Base-by-base conservation (phyloP, 2,329 filamentous ascomycete genomes). In the Microsporum canis region DNA sequence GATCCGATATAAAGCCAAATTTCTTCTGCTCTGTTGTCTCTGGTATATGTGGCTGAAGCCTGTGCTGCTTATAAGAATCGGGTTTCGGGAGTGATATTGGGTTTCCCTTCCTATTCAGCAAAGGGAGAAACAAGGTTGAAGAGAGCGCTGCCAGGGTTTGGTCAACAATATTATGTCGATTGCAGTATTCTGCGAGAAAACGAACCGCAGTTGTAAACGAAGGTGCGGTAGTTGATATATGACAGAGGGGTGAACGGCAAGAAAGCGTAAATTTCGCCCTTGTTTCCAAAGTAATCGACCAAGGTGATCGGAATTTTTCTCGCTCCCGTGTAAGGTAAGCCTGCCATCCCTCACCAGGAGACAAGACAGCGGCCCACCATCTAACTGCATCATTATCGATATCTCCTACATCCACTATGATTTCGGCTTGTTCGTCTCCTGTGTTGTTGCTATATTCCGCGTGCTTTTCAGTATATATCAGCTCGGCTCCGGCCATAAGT, bases 61-160 rank as follows among this genome's bases (percentile, higher is more conserved):
- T 34, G 5, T 8, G 43, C 17, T 47, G 7, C 29, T 17, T 17
- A 34, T 56, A 27, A 29, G 8, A 47, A 47, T 29, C 17, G 34
- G 34, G 38, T 14, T 23, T 58, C n/a, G 17, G 27, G 27, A 39
- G n/a, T 39, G 17, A 43, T 29, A 27, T 23, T 17, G 34, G 56
- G 31, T 12, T 61, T 31, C 56, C 31, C 8, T 63, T 43, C 23
- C 14, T 58, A 39, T 58, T 43, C 10, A 47, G 23, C 5, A 47
- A 23, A 36, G 66, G 66, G 58, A 70, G 64, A 60, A 68, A 65
- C 43, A 71, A 57, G 29, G 66, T 63, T 17, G 65, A 64, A 14
- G 66, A 66, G 3, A 70, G 65, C 8, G 67, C 68, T 17, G 66
- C 67, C 27, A 65, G 57, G 41, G 64, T 65, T 55, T 69, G 66